Conservation (phyloP, 2,329 filamentous ascomycete species). For the Aspergillus sp. region DNA sequence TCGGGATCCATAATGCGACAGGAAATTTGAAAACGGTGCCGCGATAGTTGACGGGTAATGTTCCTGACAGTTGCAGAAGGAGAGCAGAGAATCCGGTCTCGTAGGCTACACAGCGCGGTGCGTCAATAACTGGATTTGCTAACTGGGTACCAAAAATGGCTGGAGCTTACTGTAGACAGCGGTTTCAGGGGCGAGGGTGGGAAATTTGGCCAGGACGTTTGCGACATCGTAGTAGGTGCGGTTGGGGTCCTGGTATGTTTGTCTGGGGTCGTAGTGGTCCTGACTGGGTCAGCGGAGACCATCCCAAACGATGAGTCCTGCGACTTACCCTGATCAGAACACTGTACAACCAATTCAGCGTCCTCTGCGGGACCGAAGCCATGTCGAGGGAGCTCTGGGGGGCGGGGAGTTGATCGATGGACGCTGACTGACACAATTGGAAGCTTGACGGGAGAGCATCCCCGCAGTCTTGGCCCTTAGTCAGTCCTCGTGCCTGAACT, state of each 20-base stretch:
- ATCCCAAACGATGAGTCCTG: constrained; percentile 5
- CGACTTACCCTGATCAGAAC: constrained; percentile 70
- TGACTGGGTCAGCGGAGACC: constrained; percentile 18
- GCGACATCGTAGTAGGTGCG: constrained; percentile 91
- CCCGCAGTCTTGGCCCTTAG: constrained; percentile 12
- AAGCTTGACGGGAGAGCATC: constrained; percentile 2
- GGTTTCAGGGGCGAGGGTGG: constrained; percentile 79
- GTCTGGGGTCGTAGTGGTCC: constrained; percentile 39
- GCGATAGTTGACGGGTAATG: constrained; percentile 86
- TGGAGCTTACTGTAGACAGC: constrained; percentile 82
- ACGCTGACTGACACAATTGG: background rate
- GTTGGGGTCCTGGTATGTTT: constrained; percentile 94
- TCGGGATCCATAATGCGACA: constrained; percentile 88
- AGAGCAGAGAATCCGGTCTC: constrained; percentile 84
- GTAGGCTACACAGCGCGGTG: constrained; percentile 61
- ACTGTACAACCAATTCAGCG: constrained; percentile 93
- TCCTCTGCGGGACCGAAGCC: constrained; percentile 77
- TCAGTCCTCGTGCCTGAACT: background rate
- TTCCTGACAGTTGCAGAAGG: constrained; percentile 81
- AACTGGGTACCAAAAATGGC: background rate
- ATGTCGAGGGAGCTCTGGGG: constrained; percentile 33
- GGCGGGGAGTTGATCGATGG: constrained; percentile 6
- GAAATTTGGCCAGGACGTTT: constrained; percentile 74
- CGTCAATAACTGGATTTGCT: background rate
- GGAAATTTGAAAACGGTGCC: constrained; percentile 89